Evolutionary conservation across 1,284 basidiomycete species (phyloP).

Genomic region (Mycosarcoma maydis): DNA sequence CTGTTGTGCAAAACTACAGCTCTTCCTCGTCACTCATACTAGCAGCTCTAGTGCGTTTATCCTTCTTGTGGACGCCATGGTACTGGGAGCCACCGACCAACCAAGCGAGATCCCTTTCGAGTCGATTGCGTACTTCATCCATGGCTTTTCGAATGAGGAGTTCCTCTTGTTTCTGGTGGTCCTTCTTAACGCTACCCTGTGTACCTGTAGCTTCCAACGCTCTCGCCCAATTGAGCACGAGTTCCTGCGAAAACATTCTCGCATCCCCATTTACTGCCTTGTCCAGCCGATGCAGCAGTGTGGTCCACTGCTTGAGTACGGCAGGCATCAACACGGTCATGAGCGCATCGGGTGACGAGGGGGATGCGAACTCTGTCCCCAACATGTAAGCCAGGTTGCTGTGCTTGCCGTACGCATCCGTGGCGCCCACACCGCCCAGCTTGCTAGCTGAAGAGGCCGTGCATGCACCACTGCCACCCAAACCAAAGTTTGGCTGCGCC

Average conservation of each 20-base stretch:
- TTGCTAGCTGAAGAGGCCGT: constrained; percentile 9
- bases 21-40: constrained; percentile 49
- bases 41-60: constrained; percentile 21
- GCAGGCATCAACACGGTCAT: constrained; percentile 55
- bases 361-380: constrained; percentile 19
- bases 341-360: constrained; percentile 55
- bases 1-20: constrained; percentile 13
- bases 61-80: constrained; percentile 9
- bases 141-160: constrained; percentile 41
- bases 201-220: constrained; percentile 31
- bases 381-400: constrained; percentile 31
- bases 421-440: not conserved
- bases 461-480: constrained; percentile 5
- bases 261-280: constrained; percentile 58
- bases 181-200: not conserved
- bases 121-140: constrained; percentile 43
- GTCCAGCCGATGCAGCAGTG: constrained; percentile 45
- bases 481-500: constrained; percentile 18
- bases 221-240: constrained; percentile 55
- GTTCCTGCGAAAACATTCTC: constrained; percentile 61
- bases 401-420: constrained; percentile 38
- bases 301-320: constrained; percentile 58
- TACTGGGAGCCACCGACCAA: constrained; percentile 36
- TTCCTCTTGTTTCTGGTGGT: constrained; percentile 35
- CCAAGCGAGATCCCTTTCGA: constrained; percentile 57